These are phyloP conservation scores for Globisporangium parvum DNA, from an alignment of 352 stramenopile species.

Conservation along the genomic window DNA sequence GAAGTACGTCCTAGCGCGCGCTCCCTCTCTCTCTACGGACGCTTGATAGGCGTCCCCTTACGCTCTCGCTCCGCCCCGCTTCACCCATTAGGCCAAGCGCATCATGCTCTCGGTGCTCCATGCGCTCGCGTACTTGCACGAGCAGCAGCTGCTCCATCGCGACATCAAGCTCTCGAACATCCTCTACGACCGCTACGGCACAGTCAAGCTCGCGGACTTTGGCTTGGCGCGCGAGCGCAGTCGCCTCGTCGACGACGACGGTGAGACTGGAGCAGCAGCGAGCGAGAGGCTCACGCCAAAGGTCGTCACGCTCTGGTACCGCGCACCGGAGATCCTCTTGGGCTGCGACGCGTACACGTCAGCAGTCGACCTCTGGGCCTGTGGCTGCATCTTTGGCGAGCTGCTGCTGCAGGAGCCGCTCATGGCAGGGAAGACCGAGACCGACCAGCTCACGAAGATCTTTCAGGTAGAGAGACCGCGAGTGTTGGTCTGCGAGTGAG, in stretches of 20 bases:
- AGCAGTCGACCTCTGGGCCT: conserved; percentile 90
- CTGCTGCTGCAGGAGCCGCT: conserved; percentile 50
- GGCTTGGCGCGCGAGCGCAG: conserved; percentile 40
- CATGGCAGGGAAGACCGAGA: conserved; percentile 56
- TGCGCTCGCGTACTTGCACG: conserved; percentile 72
- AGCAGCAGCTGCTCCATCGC: conserved; percentile 79
- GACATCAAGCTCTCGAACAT: conserved; percentile 96
- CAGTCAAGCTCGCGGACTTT: conserved; percentile 67
- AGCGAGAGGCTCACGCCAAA: conserved; percentile 58
- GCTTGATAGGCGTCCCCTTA: too few relatives aligned
- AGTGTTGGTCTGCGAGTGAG: too few relatives aligned
- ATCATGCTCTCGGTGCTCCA: conserved; percentile 89
- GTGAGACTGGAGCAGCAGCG: conserved; percentile 38
- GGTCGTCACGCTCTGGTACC: conserved; percentile 95
- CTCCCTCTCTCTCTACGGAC: neutral
- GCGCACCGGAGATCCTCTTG: conserved; percentile 90
- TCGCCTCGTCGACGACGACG: conserved; percentile 62
- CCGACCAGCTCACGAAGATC: conserved; percentile 65
- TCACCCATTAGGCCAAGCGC: conserved; percentile 66
- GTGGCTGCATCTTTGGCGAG: conserved; percentile 59
- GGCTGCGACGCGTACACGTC: conserved; percentile 79
- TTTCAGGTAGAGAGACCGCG: conserved; percentile 28
- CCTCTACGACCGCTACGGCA: conserved; percentile 81
- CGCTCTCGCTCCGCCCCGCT: too few relatives aligned
- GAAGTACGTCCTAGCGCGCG: conserved; percentile 33